These are phyloP conservation scores for Mrakia hoshinonis DNA, from an alignment of 768 basidiomycete species.

Conservation along the genomic window DNA sequence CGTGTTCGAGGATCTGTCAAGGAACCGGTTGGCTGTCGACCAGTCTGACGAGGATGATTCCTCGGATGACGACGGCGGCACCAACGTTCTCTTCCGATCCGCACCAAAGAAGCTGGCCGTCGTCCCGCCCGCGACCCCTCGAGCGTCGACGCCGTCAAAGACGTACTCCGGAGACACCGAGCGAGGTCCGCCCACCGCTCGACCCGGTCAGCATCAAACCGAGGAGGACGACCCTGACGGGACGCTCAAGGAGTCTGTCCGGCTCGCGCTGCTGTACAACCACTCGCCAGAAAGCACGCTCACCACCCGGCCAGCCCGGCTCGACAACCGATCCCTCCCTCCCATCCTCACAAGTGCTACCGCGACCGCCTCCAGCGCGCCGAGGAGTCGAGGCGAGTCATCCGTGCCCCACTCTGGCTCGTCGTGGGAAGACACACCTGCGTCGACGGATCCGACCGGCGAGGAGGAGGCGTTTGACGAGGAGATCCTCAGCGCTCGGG, in stretches of 20 bases:
- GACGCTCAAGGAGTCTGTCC: constrained; percentile 12
- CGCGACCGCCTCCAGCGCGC: not conserved
- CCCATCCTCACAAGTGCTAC: constrained; percentile 21
- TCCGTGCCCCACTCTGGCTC: constrained; percentile 2
- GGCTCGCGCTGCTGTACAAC: not conserved
- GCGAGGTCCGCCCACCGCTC: not conserved
- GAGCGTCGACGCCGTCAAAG: not conserved
- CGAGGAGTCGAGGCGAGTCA: not conserved
- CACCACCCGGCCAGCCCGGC: not conserved
- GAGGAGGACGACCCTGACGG: not conserved
- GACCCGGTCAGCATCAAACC: not conserved
- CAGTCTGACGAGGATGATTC: constrained; percentile 12
- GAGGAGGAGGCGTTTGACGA: constrained; percentile 11
- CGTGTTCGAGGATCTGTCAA: constrained; percentile 3
- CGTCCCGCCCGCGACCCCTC: not conserved
- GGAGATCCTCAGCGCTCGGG: not conserved
- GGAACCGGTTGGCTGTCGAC: not conserved
- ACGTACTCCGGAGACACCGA: not conserved
- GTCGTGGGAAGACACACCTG: constrained; percentile 1
- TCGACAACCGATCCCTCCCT: constrained; percentile 28
- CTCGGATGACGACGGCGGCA: constrained; percentile 22
- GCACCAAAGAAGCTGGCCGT: constrained; percentile 8
- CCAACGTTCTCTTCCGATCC: constrained; percentile 25
- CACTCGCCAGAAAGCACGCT: not conserved
- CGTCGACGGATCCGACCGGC: not conserved